A percentile compares a stretch with the other conserved stretches of the same genome.
These are phyloP conservation scores for Heimioporus sp. DNA, from an alignment of 768 basidiomycete species.

Conservation along the genomic window DNA sequence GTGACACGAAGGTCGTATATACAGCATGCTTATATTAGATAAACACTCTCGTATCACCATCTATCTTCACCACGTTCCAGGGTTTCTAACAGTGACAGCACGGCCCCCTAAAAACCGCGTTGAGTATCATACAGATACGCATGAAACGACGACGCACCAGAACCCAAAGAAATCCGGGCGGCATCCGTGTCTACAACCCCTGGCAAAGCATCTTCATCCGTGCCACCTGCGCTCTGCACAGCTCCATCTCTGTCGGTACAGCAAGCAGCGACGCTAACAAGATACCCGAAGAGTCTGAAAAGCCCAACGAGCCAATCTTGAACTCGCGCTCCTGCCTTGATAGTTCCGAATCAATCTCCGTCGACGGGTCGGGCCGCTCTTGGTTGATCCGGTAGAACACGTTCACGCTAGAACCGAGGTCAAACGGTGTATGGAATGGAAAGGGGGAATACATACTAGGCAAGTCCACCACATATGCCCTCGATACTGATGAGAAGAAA, in stretches of 20 bases:
- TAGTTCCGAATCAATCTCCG: slow-evolving; percentile 52
- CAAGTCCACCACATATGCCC: slow-evolving; percentile 89
- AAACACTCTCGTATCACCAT: too few relatives aligned
- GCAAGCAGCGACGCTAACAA: slow-evolving; percentile 40
- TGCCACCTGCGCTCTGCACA: slow-evolving; percentile 71
- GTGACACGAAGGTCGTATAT: too few relatives aligned
- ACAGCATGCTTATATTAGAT: too few relatives aligned
- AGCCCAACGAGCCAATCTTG: slow-evolving; percentile 87
- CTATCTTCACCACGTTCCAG: too few relatives aligned
- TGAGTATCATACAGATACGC: too few relatives aligned
- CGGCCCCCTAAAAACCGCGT: too few relatives aligned
- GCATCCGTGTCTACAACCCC: slow-evolving; percentile 40
- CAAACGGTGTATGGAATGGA: not conserved
- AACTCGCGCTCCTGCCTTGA: slow-evolving; percentile 81
- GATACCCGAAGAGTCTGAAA: slow-evolving; percentile 78
- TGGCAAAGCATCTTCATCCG: slow-evolving; percentile 72
- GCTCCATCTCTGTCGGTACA: slow-evolving; percentile 55
- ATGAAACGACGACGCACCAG: too few relatives aligned
- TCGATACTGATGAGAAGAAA: slow-evolving; percentile 82
- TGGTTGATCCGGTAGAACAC: slow-evolving; percentile 84
- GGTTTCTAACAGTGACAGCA: too few relatives aligned
- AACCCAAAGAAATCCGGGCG: too few relatives aligned
- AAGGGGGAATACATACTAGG: slow-evolving; percentile 60
- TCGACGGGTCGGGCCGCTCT: slow-evolving; percentile 50
- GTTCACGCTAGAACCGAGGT: slow-evolving; percentile 60